phyloP scores from a whole-genome alignment of 2,329 filamentous ascomycete species.

The Endothia cerciana region DNA sequence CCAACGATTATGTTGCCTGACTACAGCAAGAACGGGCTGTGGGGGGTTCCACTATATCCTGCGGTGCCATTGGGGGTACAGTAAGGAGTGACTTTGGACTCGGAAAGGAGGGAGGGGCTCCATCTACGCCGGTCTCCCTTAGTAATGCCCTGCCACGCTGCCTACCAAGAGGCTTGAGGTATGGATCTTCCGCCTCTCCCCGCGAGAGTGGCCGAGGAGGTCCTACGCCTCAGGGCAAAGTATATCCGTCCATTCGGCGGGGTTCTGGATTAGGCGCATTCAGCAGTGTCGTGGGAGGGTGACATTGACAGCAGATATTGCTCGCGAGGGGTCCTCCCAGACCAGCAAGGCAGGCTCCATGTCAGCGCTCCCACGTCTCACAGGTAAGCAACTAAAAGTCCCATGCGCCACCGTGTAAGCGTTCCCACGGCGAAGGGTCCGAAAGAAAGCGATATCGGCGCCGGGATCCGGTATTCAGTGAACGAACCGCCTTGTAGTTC shows the following conservation, averaged over 20 bases:
- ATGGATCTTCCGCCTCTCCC: no score
- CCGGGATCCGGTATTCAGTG: no score
- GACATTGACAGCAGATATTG: background rate
- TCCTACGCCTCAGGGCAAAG: no score
- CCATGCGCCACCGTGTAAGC: background rate
- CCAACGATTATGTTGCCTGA: no score
- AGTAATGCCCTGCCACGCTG: background rate
- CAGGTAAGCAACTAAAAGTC: background rate
- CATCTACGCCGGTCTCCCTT: background rate
- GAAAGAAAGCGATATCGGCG: background rate
- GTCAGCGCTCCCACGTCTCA: conserved; percentile 1
- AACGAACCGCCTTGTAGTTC: no score
- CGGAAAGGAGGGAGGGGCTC: background rate
- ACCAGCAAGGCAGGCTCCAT: background rate
- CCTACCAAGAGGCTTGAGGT: no score
- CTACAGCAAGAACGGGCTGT: no score
- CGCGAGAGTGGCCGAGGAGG: no score
- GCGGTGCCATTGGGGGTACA: background rate
- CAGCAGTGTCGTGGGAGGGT: background rate
- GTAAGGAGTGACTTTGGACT: background rate
- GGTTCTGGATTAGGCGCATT: background rate
- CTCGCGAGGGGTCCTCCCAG: background rate
- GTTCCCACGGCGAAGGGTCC: background rate
- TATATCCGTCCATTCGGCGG: no score
- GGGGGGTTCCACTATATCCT: background rate